Base-by-base conservation (phyloP, 208 protist species). In the Tritrichomonas foetus region DNA sequence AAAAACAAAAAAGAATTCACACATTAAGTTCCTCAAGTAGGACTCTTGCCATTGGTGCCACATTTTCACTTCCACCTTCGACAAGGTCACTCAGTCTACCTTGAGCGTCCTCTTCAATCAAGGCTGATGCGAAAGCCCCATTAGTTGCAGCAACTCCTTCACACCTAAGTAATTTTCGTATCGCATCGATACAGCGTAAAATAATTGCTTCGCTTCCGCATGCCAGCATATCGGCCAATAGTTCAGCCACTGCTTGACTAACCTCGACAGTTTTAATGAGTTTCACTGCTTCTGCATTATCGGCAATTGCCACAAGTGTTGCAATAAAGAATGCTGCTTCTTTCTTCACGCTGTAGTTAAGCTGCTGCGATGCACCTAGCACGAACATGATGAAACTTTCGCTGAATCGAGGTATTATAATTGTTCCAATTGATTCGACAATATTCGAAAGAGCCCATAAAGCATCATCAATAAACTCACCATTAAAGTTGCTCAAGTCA, bases 371-470 rank as follows among this genome's bases (percentile, higher is more conserved):
- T 44, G 69, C 14, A 3, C 33, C 41, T 53, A 82, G 30, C 20
- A 82, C 39, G 3, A n/a, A 41, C 16, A 3, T 22, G 41, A 82
- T 82, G 30, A 82, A 82, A 50, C 50, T 14, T n/a, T 20, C 16
- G n/a, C 14, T 25, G 30, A 82, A n/a, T 50, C 20, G n/a, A 33
- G 74, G 74, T n/a, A 82, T 20, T 14, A 82, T 20, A 33, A 82
- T 33, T 20, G 41, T 3, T 30, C 41, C 41, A 53, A 36, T 41
- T 53, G 74, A 82, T 30, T 82, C 74, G 8, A 82, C 14, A 33
- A 82, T 50, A 82, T 82, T 82, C 20, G 74, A 82, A 22, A 82
- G 30, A 53, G 50, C 41, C 74, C 74, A 82, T 50, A 82, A 82
- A 50, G 50, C 74, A 30, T 82, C 11, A 20, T 33, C n/a, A 22